Evolutionary conservation across 1,284 basidiomycete genomes (phyloP).

Genomic region (Rhizopogon parksii): DNA sequence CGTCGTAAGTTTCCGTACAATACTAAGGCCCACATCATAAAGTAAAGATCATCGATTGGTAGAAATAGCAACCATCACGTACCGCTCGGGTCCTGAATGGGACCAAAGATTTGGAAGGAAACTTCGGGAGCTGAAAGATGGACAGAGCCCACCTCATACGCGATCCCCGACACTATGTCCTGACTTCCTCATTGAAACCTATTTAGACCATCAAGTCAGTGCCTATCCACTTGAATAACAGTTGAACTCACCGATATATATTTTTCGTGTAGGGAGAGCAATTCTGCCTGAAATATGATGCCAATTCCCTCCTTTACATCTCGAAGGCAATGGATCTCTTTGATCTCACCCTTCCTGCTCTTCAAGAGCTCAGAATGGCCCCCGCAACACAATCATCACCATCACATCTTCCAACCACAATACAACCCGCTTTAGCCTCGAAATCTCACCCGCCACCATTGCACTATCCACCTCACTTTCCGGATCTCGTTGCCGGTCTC

Average conservation of each 20-base stretch:
- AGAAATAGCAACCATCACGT: constrained; percentile 99
- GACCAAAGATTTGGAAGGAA: constrained; percentile 92
- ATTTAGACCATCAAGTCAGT: constrained; percentile 88
- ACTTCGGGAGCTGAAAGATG: constrained; percentile 33
- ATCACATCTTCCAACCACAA: constrained; percentile 19
- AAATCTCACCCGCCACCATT: constrained; percentile 65
- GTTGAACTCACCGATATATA: constrained; percentile 4
- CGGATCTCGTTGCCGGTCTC: constrained; percentile 80
- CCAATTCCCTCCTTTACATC: constrained; percentile 97
- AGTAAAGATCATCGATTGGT: constrained; percentile 6
- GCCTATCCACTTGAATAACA: not conserved
- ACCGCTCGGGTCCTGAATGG: constrained; percentile 98
- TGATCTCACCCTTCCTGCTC: constrained; percentile 82
- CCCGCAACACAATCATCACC: constrained; percentile 26
- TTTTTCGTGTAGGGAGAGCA: constrained; percentile 59
- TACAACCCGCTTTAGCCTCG: constrained; percentile 46
- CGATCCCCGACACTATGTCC: constrained; percentile 80
- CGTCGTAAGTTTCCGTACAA: constrained; percentile 57
- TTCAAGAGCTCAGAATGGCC: constrained; percentile 58
- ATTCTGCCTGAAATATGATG: constrained; percentile 98
- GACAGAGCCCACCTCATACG: constrained; percentile 17
- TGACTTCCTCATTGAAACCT: constrained; percentile 98
- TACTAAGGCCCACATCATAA: not conserved
- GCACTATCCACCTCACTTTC: constrained; percentile 70
- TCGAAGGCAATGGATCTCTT: constrained; percentile 99